These are phyloP conservation scores for Rhodotorula graminis DNA, from an alignment of 768 basidiomycete species.

Conservation along the genomic window DNA sequence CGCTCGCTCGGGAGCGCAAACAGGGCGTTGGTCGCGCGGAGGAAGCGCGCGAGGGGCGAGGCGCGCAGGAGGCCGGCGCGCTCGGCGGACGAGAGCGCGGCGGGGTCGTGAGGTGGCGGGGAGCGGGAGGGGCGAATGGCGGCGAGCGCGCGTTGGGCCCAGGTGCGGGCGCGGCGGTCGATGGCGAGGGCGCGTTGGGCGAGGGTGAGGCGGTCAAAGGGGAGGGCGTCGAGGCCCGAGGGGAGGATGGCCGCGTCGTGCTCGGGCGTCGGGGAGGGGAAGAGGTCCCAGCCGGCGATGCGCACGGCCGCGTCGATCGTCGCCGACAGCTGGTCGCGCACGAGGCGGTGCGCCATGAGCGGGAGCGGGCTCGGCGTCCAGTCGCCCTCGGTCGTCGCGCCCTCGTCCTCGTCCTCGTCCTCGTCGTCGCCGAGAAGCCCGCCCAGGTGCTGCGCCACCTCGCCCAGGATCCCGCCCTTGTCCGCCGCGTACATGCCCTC, in stretches of 20 bases:
- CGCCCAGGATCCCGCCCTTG: conserved; percentile 3
- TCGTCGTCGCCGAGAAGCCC: too few species aligned
- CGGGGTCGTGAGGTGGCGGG: not conserved
- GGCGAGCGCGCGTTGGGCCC: not conserved
- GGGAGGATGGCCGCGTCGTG: not conserved
- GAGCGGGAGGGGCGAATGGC: not conserved
- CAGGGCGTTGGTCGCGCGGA: not conserved
- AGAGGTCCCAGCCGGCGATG: not conserved
- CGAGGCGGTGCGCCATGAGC: conserved; percentile 5
- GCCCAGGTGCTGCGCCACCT: not conserved
- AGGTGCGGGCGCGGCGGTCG: not conserved
- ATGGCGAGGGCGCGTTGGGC: not conserved
- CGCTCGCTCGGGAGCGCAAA: not conserved
- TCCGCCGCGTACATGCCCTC: not conserved
- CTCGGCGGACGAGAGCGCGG: not conserved
- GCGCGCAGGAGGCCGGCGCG: conserved; percentile 2
- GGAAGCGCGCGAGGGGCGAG: conserved; percentile 6
- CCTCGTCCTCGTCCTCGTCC: not conserved
- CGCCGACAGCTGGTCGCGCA: not conserved
- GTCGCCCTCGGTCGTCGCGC: too few species aligned
- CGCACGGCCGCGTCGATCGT: not conserved
- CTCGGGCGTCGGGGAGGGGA: not conserved
- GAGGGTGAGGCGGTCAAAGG: not conserved
- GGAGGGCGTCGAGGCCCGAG: not conserved
- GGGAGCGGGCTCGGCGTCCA: not conserved